Evolutionary conservation across 2,329 filamentous ascomycete genomes (phyloP), one percentile per base, ranked within the genome.

Genomic region (Sporothrix pallida): DNA sequence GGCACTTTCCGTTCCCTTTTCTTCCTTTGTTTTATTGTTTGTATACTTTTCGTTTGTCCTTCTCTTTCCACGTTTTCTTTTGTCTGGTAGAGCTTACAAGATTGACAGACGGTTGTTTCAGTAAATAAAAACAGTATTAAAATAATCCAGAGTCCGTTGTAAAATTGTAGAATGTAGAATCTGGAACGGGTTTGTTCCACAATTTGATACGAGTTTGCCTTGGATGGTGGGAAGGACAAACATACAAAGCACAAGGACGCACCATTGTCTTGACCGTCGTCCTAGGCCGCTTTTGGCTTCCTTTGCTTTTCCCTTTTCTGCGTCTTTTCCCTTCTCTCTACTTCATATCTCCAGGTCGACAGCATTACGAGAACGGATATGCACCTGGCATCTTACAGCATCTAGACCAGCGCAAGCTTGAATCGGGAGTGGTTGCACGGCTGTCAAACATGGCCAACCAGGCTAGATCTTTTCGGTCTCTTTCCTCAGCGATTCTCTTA

Each of bases 71-170:
- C 42, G 26, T 42, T 52, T 42, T 54, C 23, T 48, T 20, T 58
- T 72, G 15, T 63, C 10, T 4, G 5, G 42, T 52, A 62, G 70
- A 71, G 56, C 26, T 50, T 20, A 15, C 37, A 70, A 60, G 68
- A 70, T 46, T 60, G 52, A 60, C n/a, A 70, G 44, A 42, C 37
- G 46, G n/a, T 12, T 44, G 3, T 13, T 1, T 13, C n/a, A 54
- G 42, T 4, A 42, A 69, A 23, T 26, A 31, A 50, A 69, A 52
- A 54, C n/a, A 46, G 60, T 23, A 8, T 65, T 69, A 42, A 69
- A 37, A 69, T 31, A n/a, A 17, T 1, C 44, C 7, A 9, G 2
- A 23, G 12, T 3, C 1, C 20, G 37, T 7, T 17, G 20, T 17
- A 3, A 15, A 12, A 17, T 17, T 1, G 10, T 9, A 31, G 8